Evolutionary conservation across 2,329 filamentous ascomycete species (phyloP).

Genomic region (Cytospora paraplurivora): DNA sequence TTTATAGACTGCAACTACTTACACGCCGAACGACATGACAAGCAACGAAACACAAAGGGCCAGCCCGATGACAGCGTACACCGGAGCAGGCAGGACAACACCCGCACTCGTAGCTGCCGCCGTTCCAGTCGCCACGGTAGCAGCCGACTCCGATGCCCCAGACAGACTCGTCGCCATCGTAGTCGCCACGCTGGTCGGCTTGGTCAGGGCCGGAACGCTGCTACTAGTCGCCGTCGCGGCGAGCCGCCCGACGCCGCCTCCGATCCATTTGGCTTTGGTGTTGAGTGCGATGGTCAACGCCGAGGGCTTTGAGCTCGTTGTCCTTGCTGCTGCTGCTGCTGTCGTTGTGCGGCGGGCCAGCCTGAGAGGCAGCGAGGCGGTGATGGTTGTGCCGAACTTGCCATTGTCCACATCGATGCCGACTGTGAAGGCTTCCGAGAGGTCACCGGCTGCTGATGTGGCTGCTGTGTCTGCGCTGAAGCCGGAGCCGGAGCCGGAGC

Average conservation of each 20-base stretch:
- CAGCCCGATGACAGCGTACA: slow-evolving; percentile 1
- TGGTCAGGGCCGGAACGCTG: neutral
- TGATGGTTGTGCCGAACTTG: slow-evolving; percentile 24
- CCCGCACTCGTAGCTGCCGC: slow-evolving; percentile 3
- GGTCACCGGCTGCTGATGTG: neutral
- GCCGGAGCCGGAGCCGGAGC: neutral
- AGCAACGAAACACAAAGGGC: slow-evolving; percentile 11
- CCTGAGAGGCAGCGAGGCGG: slow-evolving; percentile 19
- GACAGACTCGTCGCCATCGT: neutral
- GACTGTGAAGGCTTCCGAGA: slow-evolving; percentile 9
- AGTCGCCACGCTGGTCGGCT: neutral
- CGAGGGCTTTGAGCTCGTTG: too few species aligned
- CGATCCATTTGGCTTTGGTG: neutral
- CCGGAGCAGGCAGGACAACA: neutral
- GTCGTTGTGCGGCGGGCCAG: slow-evolving; percentile 12
- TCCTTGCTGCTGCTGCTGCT: neutral
- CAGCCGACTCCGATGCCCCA: neutral
- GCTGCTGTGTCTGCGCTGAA: neutral
- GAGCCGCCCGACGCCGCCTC: neutral
- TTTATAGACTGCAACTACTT: neutral
- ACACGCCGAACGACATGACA: slow-evolving; percentile 6
- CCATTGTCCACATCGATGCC: slow-evolving; percentile 24
- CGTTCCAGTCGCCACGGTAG: slow-evolving; percentile 1
- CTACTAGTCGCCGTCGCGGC: neutral
- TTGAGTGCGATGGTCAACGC: slow-evolving; percentile 22